phyloP scores from a whole-genome alignment of 176 grass and related monocot genomes.

The Paspalum vaginatum region DNA sequence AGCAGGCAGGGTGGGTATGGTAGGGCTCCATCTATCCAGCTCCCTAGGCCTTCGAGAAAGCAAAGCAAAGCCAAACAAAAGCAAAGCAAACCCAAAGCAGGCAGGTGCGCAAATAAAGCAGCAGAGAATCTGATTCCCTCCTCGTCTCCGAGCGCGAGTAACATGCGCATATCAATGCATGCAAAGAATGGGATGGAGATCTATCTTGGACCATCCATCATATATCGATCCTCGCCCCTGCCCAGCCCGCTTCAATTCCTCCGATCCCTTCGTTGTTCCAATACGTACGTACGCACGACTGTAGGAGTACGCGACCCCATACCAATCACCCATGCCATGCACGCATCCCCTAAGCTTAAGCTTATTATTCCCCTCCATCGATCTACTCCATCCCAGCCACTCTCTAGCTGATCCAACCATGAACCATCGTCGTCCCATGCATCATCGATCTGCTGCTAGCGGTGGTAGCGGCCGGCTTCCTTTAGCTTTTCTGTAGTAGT shows the following conservation, averaged over 20 bases:
- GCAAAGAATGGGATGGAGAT: constrained; percentile 31
- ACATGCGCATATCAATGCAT: constrained; percentile 48
- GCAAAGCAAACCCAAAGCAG: constrained; percentile 31
- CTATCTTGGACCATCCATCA: constrained; percentile 50
- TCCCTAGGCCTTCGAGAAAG: constrained; percentile 65
- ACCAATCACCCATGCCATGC: too few species aligned
- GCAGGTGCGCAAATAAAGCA: constrained; percentile 23
- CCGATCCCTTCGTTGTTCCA: too few species aligned
- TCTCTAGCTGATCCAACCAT: too few species aligned
- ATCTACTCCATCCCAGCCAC: too few species aligned
- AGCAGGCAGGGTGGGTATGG: background rate
- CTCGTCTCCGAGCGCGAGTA: constrained; percentile 19
- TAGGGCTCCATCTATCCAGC: background rate
- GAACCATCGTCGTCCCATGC: too few species aligned
- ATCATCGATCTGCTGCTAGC: constrained; percentile 1
- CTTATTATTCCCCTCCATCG: too few species aligned
- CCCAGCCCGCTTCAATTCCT: background rate
- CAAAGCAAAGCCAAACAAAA: background rate
- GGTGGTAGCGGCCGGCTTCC: background rate
- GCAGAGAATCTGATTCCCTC: constrained; percentile 69
- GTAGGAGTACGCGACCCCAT: too few species aligned
- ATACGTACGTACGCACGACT: too few species aligned
- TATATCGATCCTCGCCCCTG: background rate
- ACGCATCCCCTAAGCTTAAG: too few species aligned
- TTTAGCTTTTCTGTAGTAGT: constrained; percentile 49